Percentiles rank a stretch among this genome's conserved stretches.
Evolutionary conservation across 352 stramenopile species (phyloP).

Genomic region (Phytophthora pseudosyringae): DNA sequence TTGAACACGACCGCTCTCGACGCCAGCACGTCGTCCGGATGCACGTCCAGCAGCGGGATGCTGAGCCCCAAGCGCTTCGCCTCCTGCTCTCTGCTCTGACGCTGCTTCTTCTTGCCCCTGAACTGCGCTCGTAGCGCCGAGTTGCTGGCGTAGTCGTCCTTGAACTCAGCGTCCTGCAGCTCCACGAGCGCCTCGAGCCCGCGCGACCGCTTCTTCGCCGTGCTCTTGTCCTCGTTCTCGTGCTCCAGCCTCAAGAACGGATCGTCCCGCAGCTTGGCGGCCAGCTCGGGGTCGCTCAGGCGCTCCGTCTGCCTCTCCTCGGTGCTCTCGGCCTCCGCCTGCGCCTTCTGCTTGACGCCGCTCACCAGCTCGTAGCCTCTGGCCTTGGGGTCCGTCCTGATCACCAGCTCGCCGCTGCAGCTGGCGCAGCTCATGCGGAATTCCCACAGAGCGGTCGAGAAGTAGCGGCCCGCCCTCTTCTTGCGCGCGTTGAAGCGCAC

Average conservation of each 20-base stretch:
- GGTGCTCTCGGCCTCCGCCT: slow-evolving; percentile 53
- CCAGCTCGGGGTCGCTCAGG: slow-evolving; percentile 63
- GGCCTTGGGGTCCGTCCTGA: slow-evolving; percentile 96
- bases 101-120: slow-evolving; percentile 63
- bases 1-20: slow-evolving; percentile 68
- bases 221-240: slow-evolving; percentile 68
- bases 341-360: slow-evolving; percentile 91
- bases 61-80: slow-evolving; percentile 54
- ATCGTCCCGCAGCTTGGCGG: slow-evolving; percentile 50
- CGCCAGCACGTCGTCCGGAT: slow-evolving; percentile 60
- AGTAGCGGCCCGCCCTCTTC: slow-evolving; percentile 89
- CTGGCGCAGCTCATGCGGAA: slow-evolving; percentile 94
- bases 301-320: slow-evolving; percentile 51
- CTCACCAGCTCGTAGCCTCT: slow-evolving; percentile 87
- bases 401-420: slow-evolving; percentile 90
- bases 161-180: slow-evolving; percentile 66
- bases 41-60: slow-evolving; percentile 67
- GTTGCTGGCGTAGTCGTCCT: slow-evolving; percentile 80
- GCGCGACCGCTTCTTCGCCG: slow-evolving; percentile 48
- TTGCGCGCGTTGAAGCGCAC: slow-evolving; percentile 98
- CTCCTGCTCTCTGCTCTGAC: slow-evolving; percentile 43
- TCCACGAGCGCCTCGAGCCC: slow-evolving; percentile 63
- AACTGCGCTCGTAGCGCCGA: slow-evolving; percentile 57
- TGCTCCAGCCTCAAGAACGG: slow-evolving; percentile 85
- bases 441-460: slow-evolving; percentile 94